Evolutionary conservation across 805 yeast genomes (phyloP).

Genomic region (Clavispora phyllophila): DNA sequence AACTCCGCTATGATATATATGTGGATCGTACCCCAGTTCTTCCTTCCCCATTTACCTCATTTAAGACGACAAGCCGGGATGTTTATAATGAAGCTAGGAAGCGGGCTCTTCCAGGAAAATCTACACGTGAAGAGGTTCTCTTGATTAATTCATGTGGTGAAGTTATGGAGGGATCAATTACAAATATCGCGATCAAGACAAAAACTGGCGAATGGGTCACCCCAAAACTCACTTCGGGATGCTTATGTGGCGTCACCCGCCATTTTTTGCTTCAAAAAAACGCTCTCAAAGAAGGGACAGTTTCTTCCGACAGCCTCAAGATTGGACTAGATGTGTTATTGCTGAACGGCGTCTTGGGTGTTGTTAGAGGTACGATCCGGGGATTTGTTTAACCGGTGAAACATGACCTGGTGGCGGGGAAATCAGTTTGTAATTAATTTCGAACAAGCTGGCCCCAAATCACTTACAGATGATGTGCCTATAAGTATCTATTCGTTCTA

Average conservation of each 20-base stretch:
- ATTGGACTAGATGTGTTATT: slow-evolving; percentile 68
- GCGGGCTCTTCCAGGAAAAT: slow-evolving; percentile 38
- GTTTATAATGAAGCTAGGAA: slow-evolving; percentile 60
- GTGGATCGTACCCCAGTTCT: slow-evolving; percentile 50
- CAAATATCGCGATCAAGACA: slow-evolving; percentile 66
- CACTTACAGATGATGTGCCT: background rate
- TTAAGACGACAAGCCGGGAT: slow-evolving; percentile 75
- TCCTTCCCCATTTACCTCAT: slow-evolving; percentile 74
- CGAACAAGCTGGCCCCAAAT: no score
- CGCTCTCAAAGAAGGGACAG: slow-evolving; percentile 47
- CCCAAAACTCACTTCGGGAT: slow-evolving; percentile 73
- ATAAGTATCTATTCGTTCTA: background rate
- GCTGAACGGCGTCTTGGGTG: slow-evolving; percentile 83
- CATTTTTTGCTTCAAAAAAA: slow-evolving; percentile 54
- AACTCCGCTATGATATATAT: slow-evolving; percentile 51
- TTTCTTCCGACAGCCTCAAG: slow-evolving; percentile 42
- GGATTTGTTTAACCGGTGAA: background rate
- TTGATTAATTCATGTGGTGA: slow-evolving; percentile 51
- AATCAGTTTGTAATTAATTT: no score
- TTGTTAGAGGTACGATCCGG: slow-evolving; percentile 48
- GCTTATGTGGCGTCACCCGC: slow-evolving; percentile 80
- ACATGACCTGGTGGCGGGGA: no score
- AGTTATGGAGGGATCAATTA: slow-evolving; percentile 76
- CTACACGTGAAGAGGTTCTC: slow-evolving; percentile 64
- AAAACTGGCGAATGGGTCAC: slow-evolving; percentile 62